A percentile compares a stretch with the other conserved stretches of the same genome.
Conservation (phyloP, 176 grass and related monocot species). For the Oryza meyeriana region DNA sequence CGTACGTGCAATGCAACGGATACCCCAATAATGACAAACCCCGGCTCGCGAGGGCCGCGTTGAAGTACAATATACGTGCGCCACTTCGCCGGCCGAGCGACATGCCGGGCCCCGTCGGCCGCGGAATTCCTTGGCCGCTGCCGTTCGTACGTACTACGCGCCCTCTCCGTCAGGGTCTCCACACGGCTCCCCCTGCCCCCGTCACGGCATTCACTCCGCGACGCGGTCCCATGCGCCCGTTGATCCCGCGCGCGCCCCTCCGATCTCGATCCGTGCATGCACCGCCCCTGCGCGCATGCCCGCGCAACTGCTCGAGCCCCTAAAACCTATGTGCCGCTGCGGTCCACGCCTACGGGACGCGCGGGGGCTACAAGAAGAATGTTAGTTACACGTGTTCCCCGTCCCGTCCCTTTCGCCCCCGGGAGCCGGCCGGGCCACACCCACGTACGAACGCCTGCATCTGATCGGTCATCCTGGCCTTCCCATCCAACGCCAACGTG, state of each 20-base stretch:
- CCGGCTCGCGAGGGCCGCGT: neutral
- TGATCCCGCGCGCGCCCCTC: neutral
- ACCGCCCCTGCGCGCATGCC: neutral
- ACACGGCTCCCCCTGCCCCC: conserved; percentile 11
- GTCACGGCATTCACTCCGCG: conserved; percentile 20
- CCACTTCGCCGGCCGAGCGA: conserved; percentile 5
- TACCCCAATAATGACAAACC: neutral
- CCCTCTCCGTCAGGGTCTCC: conserved; percentile 21
- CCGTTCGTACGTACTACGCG: neutral
- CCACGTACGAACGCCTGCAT: neutral
- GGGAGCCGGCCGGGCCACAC: neutral
- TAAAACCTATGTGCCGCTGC: neutral
- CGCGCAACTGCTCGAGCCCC: neutral
- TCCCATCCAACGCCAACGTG: neutral
- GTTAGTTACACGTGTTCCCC: neutral
- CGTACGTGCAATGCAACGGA: neutral
- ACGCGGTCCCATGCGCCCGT: neutral
- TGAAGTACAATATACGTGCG: neutral
- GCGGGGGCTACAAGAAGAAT: conserved; percentile 51
- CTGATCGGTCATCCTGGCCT: neutral
- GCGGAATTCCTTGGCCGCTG: neutral
- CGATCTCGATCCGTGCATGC: neutral
- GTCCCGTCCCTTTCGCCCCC: conserved; percentile 15
- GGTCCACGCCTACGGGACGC: conserved; percentile 1
- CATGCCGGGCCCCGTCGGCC: neutral